Evolutionary conservation across 208 protist species (phyloP).

Genomic region (Leishmania braziliensis): DNA sequence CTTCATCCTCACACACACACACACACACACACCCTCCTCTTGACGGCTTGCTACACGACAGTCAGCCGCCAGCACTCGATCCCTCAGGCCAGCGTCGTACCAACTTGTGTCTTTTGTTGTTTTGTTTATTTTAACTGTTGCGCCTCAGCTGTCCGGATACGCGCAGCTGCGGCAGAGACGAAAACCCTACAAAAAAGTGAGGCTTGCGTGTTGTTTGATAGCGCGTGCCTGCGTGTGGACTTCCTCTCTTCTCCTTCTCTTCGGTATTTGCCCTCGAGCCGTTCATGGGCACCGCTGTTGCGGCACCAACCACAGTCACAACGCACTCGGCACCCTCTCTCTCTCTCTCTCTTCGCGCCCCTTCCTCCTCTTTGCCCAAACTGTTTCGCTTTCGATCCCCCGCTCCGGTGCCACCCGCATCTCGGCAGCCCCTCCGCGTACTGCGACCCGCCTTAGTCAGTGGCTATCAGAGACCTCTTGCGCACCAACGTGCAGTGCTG

Average conservation of each 20-base stretch:
- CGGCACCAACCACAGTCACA: background rate
- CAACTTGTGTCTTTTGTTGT: background rate
- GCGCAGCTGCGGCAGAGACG: no score
- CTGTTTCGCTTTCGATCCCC: conserved; percentile 11
- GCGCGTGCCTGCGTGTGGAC: background rate
- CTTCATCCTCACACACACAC: background rate
- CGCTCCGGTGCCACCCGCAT: conserved; percentile 15
- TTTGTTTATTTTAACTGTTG: background rate
- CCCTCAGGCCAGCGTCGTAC: background rate
- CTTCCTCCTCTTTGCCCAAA: background rate
- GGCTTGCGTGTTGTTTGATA: no score
- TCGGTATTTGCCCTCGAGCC: background rate
- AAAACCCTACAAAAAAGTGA: no score
- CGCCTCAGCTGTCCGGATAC: no score
- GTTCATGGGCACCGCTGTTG: background rate
- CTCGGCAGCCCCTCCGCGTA: background rate
- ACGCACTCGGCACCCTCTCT: background rate
- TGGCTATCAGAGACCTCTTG: background rate
- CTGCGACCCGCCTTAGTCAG: no score
- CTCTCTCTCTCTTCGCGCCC: background rate
- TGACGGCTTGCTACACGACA: background rate
- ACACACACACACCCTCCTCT: background rate
- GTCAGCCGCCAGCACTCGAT: background rate
- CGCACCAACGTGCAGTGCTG: background rate
- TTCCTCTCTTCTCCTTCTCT: background rate